phyloP scores from a whole-genome alignment of 768 basidiomycete genomes.

The Russula sp. region DNA sequence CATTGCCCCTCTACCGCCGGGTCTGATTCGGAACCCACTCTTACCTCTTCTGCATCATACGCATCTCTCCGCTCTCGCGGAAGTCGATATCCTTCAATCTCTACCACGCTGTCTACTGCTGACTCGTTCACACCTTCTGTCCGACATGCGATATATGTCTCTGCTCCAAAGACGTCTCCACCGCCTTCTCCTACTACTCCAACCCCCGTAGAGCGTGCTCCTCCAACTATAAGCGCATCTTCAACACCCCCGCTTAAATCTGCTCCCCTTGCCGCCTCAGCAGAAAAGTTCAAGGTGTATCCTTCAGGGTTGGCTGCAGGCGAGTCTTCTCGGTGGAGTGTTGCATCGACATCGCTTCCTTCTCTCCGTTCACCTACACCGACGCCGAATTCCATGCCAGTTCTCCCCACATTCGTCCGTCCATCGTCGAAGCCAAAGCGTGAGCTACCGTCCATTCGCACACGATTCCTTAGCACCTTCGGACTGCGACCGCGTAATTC shows the following conservation, averaged over 20 bases:
- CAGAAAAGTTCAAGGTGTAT: conserved; percentile 24
- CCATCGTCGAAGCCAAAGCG: conserved; percentile 13
- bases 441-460: conserved; percentile 25
- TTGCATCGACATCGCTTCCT: conserved; percentile 27
- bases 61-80: conserved; percentile 29
- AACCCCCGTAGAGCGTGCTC: conserved; percentile 11
- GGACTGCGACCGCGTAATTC: conserved; percentile 23
- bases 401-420: conserved; percentile 12
- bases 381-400: conserved; percentile 24
- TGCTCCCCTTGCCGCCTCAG: neutral
- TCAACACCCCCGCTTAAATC: conserved; percentile 6
- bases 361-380: conserved; percentile 20
- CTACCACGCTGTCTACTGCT: conserved; percentile 29
- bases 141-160: conserved; percentile 25
- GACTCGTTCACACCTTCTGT: conserved; percentile 19
- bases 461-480: conserved; percentile 29
- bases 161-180: conserved; percentile 12
- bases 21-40: conserved; percentile 24
- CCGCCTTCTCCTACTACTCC: conserved; percentile 26
- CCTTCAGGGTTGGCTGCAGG: conserved; percentile 23
- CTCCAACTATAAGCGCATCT: neutral
- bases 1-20: conserved; percentile 2
- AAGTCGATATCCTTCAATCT: conserved; percentile 30
- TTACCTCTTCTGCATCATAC: conserved; percentile 30
- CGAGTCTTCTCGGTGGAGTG: conserved; percentile 29